Percentiles rank a stretch among this genome's conserved stretches.
Conservation (phyloP, 1,284 basidiomycete species). For the Rhodotorula mucilaginosa region DNA sequence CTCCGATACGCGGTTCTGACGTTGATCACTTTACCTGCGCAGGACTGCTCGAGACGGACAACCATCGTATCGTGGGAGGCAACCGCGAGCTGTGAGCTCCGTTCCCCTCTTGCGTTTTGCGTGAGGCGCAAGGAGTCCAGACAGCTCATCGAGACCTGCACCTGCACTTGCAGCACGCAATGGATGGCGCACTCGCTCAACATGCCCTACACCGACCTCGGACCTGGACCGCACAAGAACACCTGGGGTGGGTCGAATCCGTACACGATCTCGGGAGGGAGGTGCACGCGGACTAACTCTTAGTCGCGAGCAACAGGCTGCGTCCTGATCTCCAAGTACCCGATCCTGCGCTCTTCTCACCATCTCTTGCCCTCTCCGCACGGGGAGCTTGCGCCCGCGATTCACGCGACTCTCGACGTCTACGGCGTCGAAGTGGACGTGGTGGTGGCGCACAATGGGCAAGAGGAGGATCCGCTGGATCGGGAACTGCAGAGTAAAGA, state of each 20-base stretch:
- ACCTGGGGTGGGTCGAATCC: slow-evolving; percentile 64
- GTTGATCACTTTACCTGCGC: background rate
- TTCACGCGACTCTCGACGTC: slow-evolving; percentile 80
- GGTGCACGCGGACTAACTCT: background rate
- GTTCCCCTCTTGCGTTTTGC: background rate
- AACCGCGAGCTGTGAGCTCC: slow-evolving; percentile 74
- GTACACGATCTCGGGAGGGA: background rate
- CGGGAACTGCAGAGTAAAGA: slow-evolving; percentile 82
- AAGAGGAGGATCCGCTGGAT: slow-evolving; percentile 86
- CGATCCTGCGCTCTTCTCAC: slow-evolving; percentile 84
- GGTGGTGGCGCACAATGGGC: slow-evolving; percentile 86
- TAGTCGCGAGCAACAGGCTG: slow-evolving; percentile 52
- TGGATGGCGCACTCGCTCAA: slow-evolving; percentile 43
- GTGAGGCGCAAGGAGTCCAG: too few species aligned
- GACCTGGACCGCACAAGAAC: slow-evolving; percentile 42
- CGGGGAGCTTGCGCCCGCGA: slow-evolving; percentile 88
- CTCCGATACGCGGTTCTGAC: background rate
- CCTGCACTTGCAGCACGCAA: slow-evolving; percentile 32
- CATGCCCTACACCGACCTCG: slow-evolving; percentile 50
- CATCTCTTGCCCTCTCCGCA: slow-evolving; percentile 82
- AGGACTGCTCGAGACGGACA: slow-evolving; percentile 81
- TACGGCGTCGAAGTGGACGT: slow-evolving; percentile 78
- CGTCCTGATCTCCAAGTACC: slow-evolving; percentile 81
- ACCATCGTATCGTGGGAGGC: slow-evolving; percentile 79
- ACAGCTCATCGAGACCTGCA: too few species aligned